These are phyloP conservation scores for Blastosporella zonata DNA, from an alignment of 1,284 basidiomycete species.

Conservation along the genomic window DNA sequence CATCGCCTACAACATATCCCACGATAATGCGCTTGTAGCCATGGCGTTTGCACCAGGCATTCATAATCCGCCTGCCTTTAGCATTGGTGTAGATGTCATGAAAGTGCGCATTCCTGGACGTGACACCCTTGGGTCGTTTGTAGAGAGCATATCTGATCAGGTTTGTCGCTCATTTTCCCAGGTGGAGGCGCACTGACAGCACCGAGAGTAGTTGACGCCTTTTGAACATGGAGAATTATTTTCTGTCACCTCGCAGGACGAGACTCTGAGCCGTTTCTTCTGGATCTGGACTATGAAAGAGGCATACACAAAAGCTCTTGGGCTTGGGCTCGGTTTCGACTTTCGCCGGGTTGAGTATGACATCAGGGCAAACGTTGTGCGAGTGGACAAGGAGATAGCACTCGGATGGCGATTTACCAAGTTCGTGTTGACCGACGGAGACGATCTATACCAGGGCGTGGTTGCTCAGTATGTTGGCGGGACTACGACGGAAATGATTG, in stretches of 20 bases:
- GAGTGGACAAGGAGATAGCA: slow-evolving; percentile 55
- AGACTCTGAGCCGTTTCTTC: slow-evolving; percentile 59
- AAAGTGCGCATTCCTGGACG: slow-evolving; percentile 58
- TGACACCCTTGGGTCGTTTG: slow-evolving; percentile 54
- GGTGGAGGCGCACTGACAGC: neutral
- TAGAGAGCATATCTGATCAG: slow-evolving; percentile 64
- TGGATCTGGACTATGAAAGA: slow-evolving; percentile 87
- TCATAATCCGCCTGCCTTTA: slow-evolving; percentile 54
- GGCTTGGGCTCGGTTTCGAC: slow-evolving; percentile 77
- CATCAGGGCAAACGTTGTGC: slow-evolving; percentile 43
- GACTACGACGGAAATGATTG: slow-evolving; percentile 28
- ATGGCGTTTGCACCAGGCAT: slow-evolving; percentile 60
- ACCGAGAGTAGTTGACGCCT: slow-evolving; percentile 47
- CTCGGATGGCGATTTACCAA: slow-evolving; percentile 65
- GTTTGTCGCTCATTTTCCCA: slow-evolving; percentile 32
- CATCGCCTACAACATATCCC: slow-evolving; percentile 76
- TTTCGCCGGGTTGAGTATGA: slow-evolving; percentile 73
- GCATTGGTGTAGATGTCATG: slow-evolving; percentile 79
- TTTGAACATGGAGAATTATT: slow-evolving; percentile 47
- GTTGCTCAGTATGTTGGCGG: slow-evolving; percentile 55
- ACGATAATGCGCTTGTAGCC: slow-evolving; percentile 70
- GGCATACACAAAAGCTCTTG: slow-evolving; percentile 82
- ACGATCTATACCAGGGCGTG: slow-evolving; percentile 59
- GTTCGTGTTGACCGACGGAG: slow-evolving; percentile 47
- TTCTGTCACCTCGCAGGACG: slow-evolving; percentile 32